A percentile compares a stretch with the other conserved stretches of the same genome.
These are phyloP conservation scores for Clonostachys rhizophaga DNA, from an alignment of 2,329 filamentous ascomycete genomes.

Conservation along the genomic window DNA sequence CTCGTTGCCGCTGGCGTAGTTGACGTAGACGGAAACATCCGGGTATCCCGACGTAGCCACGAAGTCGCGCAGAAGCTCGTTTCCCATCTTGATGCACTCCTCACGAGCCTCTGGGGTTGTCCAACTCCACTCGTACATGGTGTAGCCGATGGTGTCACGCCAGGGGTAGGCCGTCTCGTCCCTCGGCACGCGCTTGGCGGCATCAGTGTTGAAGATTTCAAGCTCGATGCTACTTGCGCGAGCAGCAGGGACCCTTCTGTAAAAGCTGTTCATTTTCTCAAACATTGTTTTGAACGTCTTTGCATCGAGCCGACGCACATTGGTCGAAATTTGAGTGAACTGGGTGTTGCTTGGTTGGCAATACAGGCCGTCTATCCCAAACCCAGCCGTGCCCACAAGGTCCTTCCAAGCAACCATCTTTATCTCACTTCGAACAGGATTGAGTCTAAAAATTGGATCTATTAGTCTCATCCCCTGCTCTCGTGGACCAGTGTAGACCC, in stretches of 20 bases:
- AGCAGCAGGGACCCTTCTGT: too few relatives aligned
- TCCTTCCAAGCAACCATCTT: too few relatives aligned
- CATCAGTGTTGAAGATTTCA: not conserved
- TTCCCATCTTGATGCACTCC: not conserved
- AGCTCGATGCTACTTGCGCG: not conserved
- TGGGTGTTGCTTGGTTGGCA: not conserved
- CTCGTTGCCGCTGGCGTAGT: slow-evolving; percentile 1
- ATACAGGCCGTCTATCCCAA: not conserved
- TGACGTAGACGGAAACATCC: not conserved
- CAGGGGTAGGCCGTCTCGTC: not conserved
- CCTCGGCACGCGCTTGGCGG: not conserved
- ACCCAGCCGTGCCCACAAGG: too few relatives aligned
- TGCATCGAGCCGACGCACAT: too few relatives aligned
- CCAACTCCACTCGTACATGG: not conserved
- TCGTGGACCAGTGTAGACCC: not conserved
- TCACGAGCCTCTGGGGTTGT: not conserved
- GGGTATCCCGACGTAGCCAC: not conserved
- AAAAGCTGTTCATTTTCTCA: not conserved
- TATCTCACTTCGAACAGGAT: too few relatives aligned
- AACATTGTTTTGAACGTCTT: not conserved
- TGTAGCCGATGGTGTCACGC: not conserved
- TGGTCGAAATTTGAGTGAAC: too few relatives aligned
- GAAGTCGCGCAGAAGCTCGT: not conserved
- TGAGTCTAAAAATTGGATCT: too few relatives aligned
- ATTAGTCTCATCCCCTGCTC: not conserved